Conservation (phyloP, 805 yeast genomes). For the Debaryomyces maramus region DNA sequence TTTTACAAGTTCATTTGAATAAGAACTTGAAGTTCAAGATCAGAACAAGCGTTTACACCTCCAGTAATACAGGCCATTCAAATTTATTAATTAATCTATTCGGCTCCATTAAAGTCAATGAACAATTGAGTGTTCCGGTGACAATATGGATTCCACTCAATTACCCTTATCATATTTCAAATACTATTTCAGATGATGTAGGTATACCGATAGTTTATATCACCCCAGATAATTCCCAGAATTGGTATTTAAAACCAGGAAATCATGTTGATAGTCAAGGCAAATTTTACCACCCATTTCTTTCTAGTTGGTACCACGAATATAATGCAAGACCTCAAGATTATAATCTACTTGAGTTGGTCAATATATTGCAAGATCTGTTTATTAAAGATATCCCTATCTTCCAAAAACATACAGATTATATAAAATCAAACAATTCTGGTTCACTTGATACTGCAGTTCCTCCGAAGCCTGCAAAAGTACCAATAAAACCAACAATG, state of each 20-base stretch:
- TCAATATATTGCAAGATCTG: conserved; percentile 28
- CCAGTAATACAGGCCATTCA: conserved; percentile 57
- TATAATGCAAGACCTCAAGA: conserved; percentile 10
- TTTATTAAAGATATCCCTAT: conserved; percentile 50
- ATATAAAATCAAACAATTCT: conserved; percentile 1
- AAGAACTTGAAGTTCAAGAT: conserved; percentile 51
- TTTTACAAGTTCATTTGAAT: conserved; percentile 48
- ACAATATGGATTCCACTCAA: conserved; percentile 75
- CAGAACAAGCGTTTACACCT: conserved; percentile 56
- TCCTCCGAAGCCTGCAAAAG: conserved; percentile 18
- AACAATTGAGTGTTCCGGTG: conserved; percentile 44
- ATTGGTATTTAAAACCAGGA: conserved; percentile 52
- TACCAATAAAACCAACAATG: conserved; percentile 4
- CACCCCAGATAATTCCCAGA: conserved; percentile 47
- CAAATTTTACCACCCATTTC: conserved; percentile 63
- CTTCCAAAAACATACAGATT: conserved; percentile 23
- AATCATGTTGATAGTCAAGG: conserved; percentile 73
- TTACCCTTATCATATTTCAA: conserved; percentile 51
- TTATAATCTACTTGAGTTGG: conserved; percentile 31
- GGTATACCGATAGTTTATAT: conserved; percentile 67
- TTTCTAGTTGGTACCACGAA: conserved; percentile 54
- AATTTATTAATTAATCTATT: conserved; percentile 60
- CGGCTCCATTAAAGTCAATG: conserved; percentile 50
- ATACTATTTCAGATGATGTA: conserved; percentile 14
- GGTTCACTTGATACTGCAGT: conserved; percentile 3